Percentiles rank a stretch among this genome's conserved stretches.
phyloP scores from a whole-genome alignment of 176 grass and related monocot species.

The Cenchrus fungigraminus region DNA sequence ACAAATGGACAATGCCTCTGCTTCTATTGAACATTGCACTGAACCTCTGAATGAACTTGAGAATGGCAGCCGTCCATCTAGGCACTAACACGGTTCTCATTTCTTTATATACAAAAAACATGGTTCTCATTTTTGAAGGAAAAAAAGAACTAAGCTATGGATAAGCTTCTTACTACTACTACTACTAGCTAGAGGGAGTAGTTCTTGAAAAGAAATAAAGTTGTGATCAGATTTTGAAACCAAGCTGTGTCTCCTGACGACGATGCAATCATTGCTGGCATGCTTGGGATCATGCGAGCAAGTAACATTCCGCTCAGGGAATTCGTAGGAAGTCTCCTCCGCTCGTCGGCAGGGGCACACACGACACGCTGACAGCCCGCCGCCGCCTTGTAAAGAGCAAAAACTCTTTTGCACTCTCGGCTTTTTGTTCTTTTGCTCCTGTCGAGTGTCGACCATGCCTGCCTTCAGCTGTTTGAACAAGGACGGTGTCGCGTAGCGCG shows the following conservation, averaged over 20 bases:
- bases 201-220: neutral
- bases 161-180: neutral
- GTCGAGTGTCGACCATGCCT: neutral
- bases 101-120: too few relatives aligned
- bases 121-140: too few relatives aligned
- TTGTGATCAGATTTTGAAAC: neutral
- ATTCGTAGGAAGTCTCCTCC: slow-evolving; percentile 14
- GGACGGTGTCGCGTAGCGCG: slow-evolving; percentile 20
- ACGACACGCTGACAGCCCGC: neutral
- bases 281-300: neutral
- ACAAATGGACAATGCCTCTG: too few relatives aligned
- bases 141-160: too few relatives aligned
- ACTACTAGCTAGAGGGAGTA: neutral
- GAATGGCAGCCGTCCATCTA: too few relatives aligned
- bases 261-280: neutral
- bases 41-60: too few relatives aligned
- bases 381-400: too few relatives aligned
- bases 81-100: too few relatives aligned
- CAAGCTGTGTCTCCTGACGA: neutral
- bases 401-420: neutral
- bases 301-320: slow-evolving; percentile 7
- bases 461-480: neutral
- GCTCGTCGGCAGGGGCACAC: neutral
- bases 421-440: neutral
- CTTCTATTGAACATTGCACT: too few relatives aligned